Evolutionary conservation across 306 rosid species (phyloP), one percentile per base, ranked within the genome.

Genomic region (Prosopis cineraria): DNA sequence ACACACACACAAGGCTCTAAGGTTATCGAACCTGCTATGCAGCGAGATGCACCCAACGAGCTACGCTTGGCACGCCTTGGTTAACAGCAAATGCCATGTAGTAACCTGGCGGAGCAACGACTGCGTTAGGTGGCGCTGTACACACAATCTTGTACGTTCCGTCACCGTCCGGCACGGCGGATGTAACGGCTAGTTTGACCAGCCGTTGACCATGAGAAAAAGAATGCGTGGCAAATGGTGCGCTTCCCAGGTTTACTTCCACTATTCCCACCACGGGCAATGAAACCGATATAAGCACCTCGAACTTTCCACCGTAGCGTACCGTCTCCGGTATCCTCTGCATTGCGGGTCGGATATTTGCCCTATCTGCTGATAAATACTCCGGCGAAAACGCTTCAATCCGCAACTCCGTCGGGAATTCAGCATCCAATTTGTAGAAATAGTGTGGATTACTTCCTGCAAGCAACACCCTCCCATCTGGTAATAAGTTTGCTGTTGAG

Each of bases 51-150:
- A 94, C 70, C 98, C 98, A 91, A 16, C 91, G 87, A 0, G 98
- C 97, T 1, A 91, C 85, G 25, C 98, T 91, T 22, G 97, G 97
- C 85, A 94, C 98, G 67, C 94, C 97, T 31, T 94, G 97, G 36
- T 94, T 94, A 13, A 94, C 93, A 0, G 96, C 90, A 4, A 94
- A 91, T 2, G 84, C 89, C 98, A 94, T 94, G 81, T 94, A 94
- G 77, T 89, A 90, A 27, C 97, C 97, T 0, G 97, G 98, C 39
- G 98, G 97, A 43, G 91, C 96, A 44, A 92, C 92, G 84, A 27
- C 79, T 13, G 94, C 89, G 20, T 70, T 89, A 0, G 93, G 91
- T 22, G 98, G 98, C 7, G 93, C 96, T 0, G 85, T 83, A 34
- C 91, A 88, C 25, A 78, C 80, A 1, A 94, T 83, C 67, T 82